A percentile compares a stretch with the other conserved stretches of the same genome.
phyloP scores from a whole-genome alignment of 176 grass and related monocot species.

The Avena insularis region DNA sequence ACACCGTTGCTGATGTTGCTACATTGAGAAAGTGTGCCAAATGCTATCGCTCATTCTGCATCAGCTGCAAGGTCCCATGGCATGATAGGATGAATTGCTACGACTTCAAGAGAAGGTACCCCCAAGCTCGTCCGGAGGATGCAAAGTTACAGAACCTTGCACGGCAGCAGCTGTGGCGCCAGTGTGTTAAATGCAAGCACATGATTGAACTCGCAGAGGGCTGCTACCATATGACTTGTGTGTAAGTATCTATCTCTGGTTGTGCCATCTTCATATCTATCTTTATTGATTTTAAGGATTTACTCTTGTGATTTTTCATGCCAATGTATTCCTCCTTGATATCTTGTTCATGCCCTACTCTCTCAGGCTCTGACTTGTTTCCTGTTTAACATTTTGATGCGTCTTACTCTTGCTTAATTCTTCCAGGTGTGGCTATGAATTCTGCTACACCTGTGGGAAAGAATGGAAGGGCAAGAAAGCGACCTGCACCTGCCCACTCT shows the following conservation, averaged over 20 bases:
- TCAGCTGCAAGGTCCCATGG: slow-evolving; percentile 85
- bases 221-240: slow-evolving; percentile 81
- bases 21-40: slow-evolving; percentile 67
- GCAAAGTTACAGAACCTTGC: slow-evolving; percentile 66
- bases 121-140: slow-evolving; percentile 53
- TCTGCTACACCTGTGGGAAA: slow-evolving; percentile 87
- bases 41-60: slow-evolving; percentile 68
- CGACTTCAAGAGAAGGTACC: slow-evolving; percentile 55
- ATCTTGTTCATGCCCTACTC: too few relatives aligned
- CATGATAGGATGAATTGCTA: slow-evolving; percentile 61
- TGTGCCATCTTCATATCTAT: not conserved
- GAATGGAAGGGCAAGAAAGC: slow-evolving; percentile 82
- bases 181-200: slow-evolving; percentile 75
- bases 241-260: slow-evolving; percentile 45
- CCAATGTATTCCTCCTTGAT: too few relatives aligned
- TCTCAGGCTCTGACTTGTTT: not conserved
- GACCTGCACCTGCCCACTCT: slow-evolving; percentile 68
- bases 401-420: not conserved
- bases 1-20: slow-evolving; percentile 39
- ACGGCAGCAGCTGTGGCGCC: slow-evolving; percentile 57
- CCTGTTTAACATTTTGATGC: not conserved
- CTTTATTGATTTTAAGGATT: not conserved
- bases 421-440: slow-evolving; percentile 73
- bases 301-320: not conserved
- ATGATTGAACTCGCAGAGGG: slow-evolving; percentile 80